Base-by-base conservation (phyloP, 192 early-diverging fungal genomes). In the Mortierella antarctica region DNA sequence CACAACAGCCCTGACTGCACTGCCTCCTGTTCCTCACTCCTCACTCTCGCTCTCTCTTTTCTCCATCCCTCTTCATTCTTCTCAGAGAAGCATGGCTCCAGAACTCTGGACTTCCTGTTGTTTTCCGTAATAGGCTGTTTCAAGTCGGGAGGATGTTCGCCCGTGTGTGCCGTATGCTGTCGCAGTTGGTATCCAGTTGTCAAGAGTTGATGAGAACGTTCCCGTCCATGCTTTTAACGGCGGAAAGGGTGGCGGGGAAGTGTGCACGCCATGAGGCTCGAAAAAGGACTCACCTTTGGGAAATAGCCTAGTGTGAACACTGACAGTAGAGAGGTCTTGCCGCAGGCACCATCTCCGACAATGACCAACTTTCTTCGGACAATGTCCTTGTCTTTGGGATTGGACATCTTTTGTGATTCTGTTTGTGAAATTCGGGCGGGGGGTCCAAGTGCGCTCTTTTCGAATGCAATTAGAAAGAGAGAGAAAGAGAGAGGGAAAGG, bases 331-430 rank as follows among this genome's bases (percentile, higher is more conserved):
- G 88, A 93, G 20, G 93, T 95, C 73, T 95, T 95, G 39, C 94
- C 93, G 70, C 93, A 93, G 52, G 93, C 92, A 74, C 93, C 93
- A 70, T 95, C 93, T 23, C 93, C 93, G 18, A 98, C 91, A 68
- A 96, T 93, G 62, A 96, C 95, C 65, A 97, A 86, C 84, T 98
- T 98, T 72, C 90, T 81, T 73, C 91, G 89, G 70, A 92, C 88
- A 88, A 74, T 74, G 51, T 84, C 83, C 62, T 80, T 84, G 47
- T 74, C 75, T 59, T 72, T 84, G 50, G 74, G 31, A 13, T 56
- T 60, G 6, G 74, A 68, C 74, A 77, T 74, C 31, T 31, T 31
- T 31, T 31, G 31, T 31, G 31, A 2, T 23, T 17, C 21, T 59
- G 13, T 21, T 20, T 62, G 7, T 18, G 44, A 17, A 9, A 46